Percentiles rank a stretch among this genome's conserved stretches.
Conservation (phyloP, 2,329 filamentous ascomycete genomes). For the Coleophoma eucalyptorum region DNA sequence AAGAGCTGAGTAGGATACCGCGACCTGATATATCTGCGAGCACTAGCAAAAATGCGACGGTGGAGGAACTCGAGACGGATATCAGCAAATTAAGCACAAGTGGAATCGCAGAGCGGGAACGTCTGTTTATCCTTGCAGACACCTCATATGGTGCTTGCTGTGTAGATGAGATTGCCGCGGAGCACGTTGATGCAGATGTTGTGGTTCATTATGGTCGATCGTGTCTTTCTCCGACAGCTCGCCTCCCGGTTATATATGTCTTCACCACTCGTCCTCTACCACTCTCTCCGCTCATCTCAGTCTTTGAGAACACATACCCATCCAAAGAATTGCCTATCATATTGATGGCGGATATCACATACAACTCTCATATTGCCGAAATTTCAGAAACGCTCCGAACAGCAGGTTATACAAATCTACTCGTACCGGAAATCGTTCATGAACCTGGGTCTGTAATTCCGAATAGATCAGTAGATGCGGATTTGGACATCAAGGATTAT, state of each 20-base stretch:
- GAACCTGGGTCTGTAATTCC: conserved; percentile 78
- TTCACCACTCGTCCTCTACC: conserved; percentile 75
- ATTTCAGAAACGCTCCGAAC: conserved; percentile 51
- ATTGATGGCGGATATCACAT: conserved; percentile 87
- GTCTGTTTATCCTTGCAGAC: conserved; percentile 84
- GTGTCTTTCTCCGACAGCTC: conserved; percentile 84
- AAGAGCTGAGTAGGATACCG: conserved; percentile 34
- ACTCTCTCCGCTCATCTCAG: conserved; percentile 46
- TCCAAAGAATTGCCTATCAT: conserved; percentile 62
- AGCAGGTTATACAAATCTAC: conserved; percentile 66
- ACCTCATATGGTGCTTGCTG: conserved; percentile 97
- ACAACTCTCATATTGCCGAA: conserved; percentile 66
- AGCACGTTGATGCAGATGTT: conserved; percentile 86
- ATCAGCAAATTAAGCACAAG: conserved; percentile 11
- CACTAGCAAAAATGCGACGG: conserved; percentile 2
- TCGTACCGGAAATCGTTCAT: conserved; percentile 69
- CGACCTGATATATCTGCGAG: not conserved
- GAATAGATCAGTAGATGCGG: conserved; percentile 56
- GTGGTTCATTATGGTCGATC: conserved; percentile 93
- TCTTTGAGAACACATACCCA: conserved; percentile 67
- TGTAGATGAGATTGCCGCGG: conserved; percentile 93
- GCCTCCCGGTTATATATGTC: conserved; percentile 84
- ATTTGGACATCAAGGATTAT: conserved; percentile 41
- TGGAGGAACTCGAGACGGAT: conserved; percentile 11
- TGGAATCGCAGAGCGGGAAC: not conserved